Conservation (phyloP, 2,329 filamentous ascomycete species). For the Neophaeococcomyces mojaviensis region DNA sequence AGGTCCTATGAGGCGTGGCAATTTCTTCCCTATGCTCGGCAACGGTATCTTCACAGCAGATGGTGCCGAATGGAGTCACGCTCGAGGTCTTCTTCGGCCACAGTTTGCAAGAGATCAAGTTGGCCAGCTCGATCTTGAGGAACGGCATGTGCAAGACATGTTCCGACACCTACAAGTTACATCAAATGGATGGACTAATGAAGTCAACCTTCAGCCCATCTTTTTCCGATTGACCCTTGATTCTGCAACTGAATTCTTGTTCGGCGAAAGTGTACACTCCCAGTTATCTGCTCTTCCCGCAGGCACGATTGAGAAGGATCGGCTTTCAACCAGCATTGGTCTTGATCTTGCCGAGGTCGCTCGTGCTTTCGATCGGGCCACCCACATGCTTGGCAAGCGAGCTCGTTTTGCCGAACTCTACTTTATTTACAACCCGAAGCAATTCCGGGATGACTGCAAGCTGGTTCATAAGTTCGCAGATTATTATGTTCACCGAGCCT, state of each 20-base stretch:
- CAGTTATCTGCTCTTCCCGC: constrained; percentile 31
- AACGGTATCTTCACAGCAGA: constrained; percentile 62
- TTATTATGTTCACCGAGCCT: constrained; percentile 40
- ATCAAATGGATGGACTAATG: constrained; percentile 39
- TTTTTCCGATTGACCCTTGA: constrained; percentile 62
- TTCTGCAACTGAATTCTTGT: constrained; percentile 75
- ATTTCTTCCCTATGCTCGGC: constrained; percentile 49
- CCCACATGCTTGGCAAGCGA: constrained; percentile 24
- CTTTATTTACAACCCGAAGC: constrained; percentile 33
- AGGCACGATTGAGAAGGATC: constrained; percentile 57
- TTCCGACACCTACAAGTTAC: constrained; percentile 59
- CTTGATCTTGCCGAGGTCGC: constrained; percentile 43
- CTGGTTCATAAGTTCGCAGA: constrained; percentile 43
- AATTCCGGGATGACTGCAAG: constrained; percentile 34
- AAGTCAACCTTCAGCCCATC: constrained; percentile 47
- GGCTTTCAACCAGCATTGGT: constrained; percentile 63
- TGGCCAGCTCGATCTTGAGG: constrained; percentile 72
- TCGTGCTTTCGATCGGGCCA: constrained; percentile 28
- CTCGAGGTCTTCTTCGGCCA: constrained; percentile 72
- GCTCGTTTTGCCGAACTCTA: constrained; percentile 29
- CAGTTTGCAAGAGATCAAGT: constrained; percentile 83
- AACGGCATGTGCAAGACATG: constrained; percentile 67
- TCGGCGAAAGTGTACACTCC: constrained; percentile 66
- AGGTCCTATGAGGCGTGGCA: constrained; percentile 63
- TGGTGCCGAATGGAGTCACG: constrained; percentile 59